Evolutionary conservation across 805 yeast species (phyloP).

Genomic region (Lipomyces yamadae): DNA sequence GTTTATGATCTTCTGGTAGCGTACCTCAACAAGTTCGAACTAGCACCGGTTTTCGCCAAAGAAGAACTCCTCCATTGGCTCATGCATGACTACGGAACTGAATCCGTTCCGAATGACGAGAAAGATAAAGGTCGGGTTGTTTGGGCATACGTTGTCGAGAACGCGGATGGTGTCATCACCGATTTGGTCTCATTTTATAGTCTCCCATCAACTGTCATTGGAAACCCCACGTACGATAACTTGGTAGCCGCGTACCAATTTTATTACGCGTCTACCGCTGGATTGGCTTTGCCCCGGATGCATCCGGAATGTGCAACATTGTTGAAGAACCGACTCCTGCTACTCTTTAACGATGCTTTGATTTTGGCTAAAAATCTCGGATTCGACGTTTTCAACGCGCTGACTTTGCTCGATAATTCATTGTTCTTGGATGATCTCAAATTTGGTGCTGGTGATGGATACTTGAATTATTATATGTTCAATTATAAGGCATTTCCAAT

Average conservation of each 20-base stretch:
- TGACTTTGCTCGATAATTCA: constrained; percentile 88
- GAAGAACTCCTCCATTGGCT: constrained; percentile 84
- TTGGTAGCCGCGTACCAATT: constrained; percentile 86
- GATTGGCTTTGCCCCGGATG: constrained; percentile 47
- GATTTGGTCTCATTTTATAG: constrained; percentile 91
- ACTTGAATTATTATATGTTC: constrained; percentile 86
- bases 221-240: constrained; percentile 60
- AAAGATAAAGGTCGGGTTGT: constrained; percentile 59
- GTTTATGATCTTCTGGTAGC: constrained; percentile 62
- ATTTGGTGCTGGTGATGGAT: constrained; percentile 94
- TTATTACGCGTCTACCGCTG: constrained; percentile 82
- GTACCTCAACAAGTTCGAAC: constrained; percentile 72
- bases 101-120: constrained; percentile 41
- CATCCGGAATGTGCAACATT: constrained; percentile 50
- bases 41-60: constrained; percentile 69
- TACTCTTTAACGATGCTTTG: constrained; percentile 73
- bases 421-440: constrained; percentile 79
- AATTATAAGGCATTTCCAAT: constrained; percentile 85
- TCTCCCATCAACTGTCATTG: constrained; percentile 81
- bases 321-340: constrained; percentile 62
- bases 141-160: constrained; percentile 75
- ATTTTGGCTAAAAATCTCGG: constrained; percentile 67
- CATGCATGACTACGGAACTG: constrained; percentile 52
- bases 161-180: constrained; percentile 63
- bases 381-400: constrained; percentile 92